Evolutionary conservation across 345 rosid genomes (phyloP), one percentile per base, ranked within the genome.

Genomic region (Ricinus communis): DNA sequence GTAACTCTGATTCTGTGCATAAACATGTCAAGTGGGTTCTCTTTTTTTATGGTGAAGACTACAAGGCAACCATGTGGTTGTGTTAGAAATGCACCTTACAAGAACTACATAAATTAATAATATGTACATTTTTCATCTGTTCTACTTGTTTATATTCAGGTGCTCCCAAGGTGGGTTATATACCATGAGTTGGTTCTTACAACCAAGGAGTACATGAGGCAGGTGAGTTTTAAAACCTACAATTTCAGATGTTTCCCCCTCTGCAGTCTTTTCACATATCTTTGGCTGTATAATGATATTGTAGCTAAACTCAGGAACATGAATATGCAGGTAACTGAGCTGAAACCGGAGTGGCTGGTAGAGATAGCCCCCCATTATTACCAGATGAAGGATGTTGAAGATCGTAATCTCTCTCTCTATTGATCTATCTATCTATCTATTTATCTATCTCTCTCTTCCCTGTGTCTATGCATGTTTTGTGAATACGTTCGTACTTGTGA

Each of bases 261-360:
- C 12, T 36, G 30, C 5, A 13, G 19, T 49, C 55, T 68, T 60
- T 43, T 63, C 53, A 30, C 46, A 70, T 31, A 6, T 12, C 15
- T 31, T 55, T 73, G 36, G 9, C n/a, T n/a, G n/a, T 43, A 43
- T 43, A 11, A 12, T 43, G 47, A 43, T 12, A 5, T 74, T 43
- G 27, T 76, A 41, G 36, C 76, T 70, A 54, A 77, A 70, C 70
- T 63, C 45, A 53, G 77, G 72, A 58, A 18, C 22, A 38, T 73
- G 27, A 61, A 78, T 80, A 83, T 49, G 80, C 85, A 95, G 98
- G 96, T 91, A 41, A 89, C 97, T 15, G 98, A 96, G 75, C 88
- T 93, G 74, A 96, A 91, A 80, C 99, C 99, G 6, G 99, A 96
- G 50, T 96, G 99, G 98, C 84, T 96, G 82, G 90, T 93, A 57